Base-by-base conservation (phyloP, 106 monocot species). In the Dendrobium chrysotoxum region DNA sequence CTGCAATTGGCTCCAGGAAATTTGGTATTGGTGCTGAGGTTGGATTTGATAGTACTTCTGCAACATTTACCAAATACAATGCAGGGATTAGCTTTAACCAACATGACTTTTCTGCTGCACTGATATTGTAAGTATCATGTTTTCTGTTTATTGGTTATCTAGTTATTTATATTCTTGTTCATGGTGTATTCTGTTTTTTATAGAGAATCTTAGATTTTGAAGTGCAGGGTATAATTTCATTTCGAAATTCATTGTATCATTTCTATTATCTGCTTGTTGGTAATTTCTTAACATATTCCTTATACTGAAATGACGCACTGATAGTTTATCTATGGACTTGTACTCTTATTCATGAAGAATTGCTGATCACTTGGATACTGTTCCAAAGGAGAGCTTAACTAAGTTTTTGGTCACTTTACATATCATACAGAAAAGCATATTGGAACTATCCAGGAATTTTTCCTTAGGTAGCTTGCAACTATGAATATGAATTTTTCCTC, bases 21-120 rank as follows among this genome's bases (percentile, higher is more conserved):
- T 68, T 93, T 80, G 85, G 75, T 68, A 1, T 89, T 44, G 93
- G 93, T 75, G 87, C 64, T 55, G 93, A 93, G 74, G 72, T 93
- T 79, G 90, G 84, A n/a, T 93, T 93, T 81, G 87, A 93, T 78
- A 91, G 88, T 47, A 85, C 87, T 79, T 85, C 88, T 40, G 91
- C 91, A 77, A 80, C 82, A 72, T 83, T 93, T 67, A 89, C 87
- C 38, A 93, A 93, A 80, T 93, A 87, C 82, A 93, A 91, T 79
- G 85, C 87, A 71, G 93, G 87, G 75, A 79, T 93, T 54, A 83
- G 88, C 40, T 84, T 85, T 42, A 89, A 84, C 81, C 86, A 93
- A 30, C 76, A 77, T 11, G 93, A 93, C 79, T 89, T 93, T 38
- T 91, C 91, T 72, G 89, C 93, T 67, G n/a, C 93, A 28, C 40